Base-by-base conservation (phyloP, 116 monocot species). In the Dioscorea cayenensis region DNA sequence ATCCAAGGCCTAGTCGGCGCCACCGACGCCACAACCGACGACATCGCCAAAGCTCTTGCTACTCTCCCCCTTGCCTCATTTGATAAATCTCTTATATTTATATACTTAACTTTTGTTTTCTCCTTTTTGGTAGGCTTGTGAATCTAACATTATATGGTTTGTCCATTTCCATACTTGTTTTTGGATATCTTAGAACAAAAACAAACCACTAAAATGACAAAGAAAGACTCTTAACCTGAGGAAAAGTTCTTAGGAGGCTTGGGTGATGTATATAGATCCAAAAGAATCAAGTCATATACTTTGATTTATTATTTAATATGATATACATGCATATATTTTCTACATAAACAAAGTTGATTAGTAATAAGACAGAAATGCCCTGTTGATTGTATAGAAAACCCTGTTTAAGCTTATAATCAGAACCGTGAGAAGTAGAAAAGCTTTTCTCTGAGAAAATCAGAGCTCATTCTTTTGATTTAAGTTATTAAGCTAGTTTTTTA, bases 1-100 rank as follows among this genome's bases (percentile, higher is more conserved):
- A 75, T 80, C 75, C 80, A 80, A 80, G 71, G 60, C 50, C 71
- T 5, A 74, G 66, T 71, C 80, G 71, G 65, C 67, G 38, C 63
- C 78, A 72, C 62, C 78, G 67, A 78, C 72, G 78, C 65, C n/a
- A 43, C 68, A 32, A 78, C 61, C 37, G 80, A 75, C 71, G 66
- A 25, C 58, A 60, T 8, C n/a, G 38, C 49, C 72, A 32, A 38
- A 5, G 27, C 36, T 36, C 43, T 60, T 17, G 64, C 23, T 35
- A 14, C 20, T 19, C 16, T 6, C 25, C 17, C 29, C 49, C 35
- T 51, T 51, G 9, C 23, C 70, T 10, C 20, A 37, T 14, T 32
- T 37, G 18, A 25, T 9, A 4, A n/a, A 59, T 43, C 43, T 43
- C 43, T 43, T 43, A 43, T 43, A 43, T 43, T 43, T 43, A 43